These are phyloP conservation scores for Volvox carteri DNA, from an alignment of 163 green algal genomes.

Conservation along the genomic window DNA sequence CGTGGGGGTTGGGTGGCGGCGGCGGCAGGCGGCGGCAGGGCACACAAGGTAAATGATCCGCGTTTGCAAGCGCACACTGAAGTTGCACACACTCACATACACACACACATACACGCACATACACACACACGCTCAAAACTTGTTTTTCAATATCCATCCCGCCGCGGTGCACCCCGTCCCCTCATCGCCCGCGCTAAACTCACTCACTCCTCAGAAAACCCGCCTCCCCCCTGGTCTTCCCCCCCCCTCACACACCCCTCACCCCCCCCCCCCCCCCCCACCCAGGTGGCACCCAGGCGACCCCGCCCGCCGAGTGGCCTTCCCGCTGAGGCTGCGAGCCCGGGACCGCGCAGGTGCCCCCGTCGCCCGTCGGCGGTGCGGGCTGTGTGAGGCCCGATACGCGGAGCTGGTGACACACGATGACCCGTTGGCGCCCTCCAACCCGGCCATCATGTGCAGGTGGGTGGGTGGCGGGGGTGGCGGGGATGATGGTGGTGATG, in stretches of 20 bases:
- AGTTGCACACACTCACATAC: background rate
- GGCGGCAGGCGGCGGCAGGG: background rate
- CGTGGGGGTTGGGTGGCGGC: background rate
- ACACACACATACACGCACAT: background rate
- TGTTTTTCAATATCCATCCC: no score
- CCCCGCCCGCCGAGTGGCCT: background rate
- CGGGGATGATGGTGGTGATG: no score
- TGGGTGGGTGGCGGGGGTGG: conserved; percentile 25
- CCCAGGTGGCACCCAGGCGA: conserved; percentile 45
- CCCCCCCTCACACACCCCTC: background rate
- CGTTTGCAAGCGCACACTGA: no score
- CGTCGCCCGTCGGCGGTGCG: conserved; percentile 33
- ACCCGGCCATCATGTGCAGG: conserved; percentile 52
- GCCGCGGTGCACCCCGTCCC: no score
- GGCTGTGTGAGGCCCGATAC: conserved; percentile 14
- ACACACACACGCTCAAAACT: background rate
- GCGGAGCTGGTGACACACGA: conserved; percentile 48
- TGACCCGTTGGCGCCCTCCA: conserved; percentile 43
- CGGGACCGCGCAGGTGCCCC: background rate
- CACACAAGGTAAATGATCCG: no score
- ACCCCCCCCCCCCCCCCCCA: background rate
- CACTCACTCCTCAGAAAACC: no score
- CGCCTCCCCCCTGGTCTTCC: no score
- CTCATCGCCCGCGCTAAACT: no score
- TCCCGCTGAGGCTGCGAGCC: conserved; percentile 5